A percentile compares a stretch with the other conserved stretches of the same genome.
Conservation (phyloP, 306 rosid species). For the Gynostemma pentaphyllum region DNA sequence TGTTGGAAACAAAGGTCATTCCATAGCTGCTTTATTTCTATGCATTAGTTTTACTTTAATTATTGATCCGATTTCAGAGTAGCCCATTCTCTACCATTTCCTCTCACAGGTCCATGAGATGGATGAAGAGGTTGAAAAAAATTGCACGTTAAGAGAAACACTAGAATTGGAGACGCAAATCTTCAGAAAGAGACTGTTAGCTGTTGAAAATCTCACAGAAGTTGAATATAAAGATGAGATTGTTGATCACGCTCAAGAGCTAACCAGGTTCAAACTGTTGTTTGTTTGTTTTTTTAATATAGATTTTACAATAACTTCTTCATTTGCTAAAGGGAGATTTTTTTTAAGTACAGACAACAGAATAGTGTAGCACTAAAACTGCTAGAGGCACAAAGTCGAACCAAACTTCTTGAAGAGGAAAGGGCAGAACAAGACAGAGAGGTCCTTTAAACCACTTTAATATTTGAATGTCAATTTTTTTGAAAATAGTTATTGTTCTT, state of each 20-base stretch:
- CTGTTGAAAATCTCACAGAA: constrained; percentile 41
- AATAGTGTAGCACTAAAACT: constrained; percentile 35
- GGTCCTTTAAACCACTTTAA: constrained; percentile 26
- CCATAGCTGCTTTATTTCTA: constrained; percentile 7
- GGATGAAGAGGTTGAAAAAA: constrained; percentile 76
- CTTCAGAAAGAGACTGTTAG: constrained; percentile 50
- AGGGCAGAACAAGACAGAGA: constrained; percentile 51
- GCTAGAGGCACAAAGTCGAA: constrained; percentile 47
- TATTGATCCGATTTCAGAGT: neutral
- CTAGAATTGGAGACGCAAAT: constrained; percentile 64
- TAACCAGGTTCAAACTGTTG: constrained; percentile 40
- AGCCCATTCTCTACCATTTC: constrained; percentile 2
- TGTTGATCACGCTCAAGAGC: constrained; percentile 34
- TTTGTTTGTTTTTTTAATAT: constrained; percentile 12
- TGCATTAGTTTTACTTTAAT: neutral
- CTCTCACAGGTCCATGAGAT: constrained; percentile 57
- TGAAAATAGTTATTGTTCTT: neutral
- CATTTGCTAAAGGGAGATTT: constrained; percentile 10
- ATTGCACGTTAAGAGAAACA: constrained; percentile 60
- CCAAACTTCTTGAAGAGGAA: constrained; percentile 78
- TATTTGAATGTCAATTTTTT: neutral
- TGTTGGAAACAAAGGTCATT: constrained; percentile 77
- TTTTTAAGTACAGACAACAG: constrained; percentile 38
- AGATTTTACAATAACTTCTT: constrained; percentile 2
- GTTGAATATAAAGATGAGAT: constrained; percentile 30